These are phyloP conservation scores for Petrea volubilis DNA, from an alignment of 257 asterid species.

Conservation along the genomic window DNA sequence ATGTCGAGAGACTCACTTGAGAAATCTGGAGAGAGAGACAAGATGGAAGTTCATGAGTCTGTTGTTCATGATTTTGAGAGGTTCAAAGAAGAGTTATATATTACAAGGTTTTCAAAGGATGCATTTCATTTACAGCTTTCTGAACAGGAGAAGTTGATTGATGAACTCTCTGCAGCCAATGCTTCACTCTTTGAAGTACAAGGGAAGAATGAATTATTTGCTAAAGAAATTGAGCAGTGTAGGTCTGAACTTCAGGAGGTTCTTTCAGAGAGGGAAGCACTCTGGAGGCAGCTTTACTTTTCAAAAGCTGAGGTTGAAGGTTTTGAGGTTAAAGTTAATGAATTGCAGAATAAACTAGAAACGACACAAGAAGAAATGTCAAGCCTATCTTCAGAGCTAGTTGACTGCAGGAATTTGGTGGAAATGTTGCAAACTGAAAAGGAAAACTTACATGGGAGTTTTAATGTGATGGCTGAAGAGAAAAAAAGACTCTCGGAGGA, in stretches of 20 bases:
- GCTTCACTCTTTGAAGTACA: slow-evolving; percentile 52
- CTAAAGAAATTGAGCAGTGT: slow-evolving; percentile 54
- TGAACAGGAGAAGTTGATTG: slow-evolving; percentile 57
- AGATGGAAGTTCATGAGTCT: slow-evolving; percentile 26
- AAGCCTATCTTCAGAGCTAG: slow-evolving; percentile 60
- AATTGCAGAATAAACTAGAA: slow-evolving; percentile 65
- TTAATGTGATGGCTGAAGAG: slow-evolving; percentile 50
- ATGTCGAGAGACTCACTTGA: slow-evolving; percentile 44
- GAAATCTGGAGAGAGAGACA: slow-evolving; percentile 27
- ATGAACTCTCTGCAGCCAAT: slow-evolving; percentile 45
- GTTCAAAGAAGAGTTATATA: slow-evolving; percentile 78
- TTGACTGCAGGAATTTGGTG: slow-evolving; percentile 55
- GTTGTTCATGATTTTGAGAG: slow-evolving; percentile 51
- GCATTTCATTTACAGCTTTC: slow-evolving; percentile 56
- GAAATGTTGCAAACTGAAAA: slow-evolving; percentile 59
- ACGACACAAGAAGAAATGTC: slow-evolving; percentile 59
- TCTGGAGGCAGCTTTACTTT: slow-evolving; percentile 54
- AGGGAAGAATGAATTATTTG: slow-evolving; percentile 52
- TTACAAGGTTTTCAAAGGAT: slow-evolving; percentile 67
- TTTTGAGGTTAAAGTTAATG: slow-evolving; percentile 51
- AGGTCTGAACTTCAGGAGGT: slow-evolving; percentile 55
- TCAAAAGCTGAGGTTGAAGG: slow-evolving; percentile 64
- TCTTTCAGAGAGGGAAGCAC: slow-evolving; percentile 50
- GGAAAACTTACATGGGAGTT: slow-evolving; percentile 49
- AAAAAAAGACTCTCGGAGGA: slow-evolving; percentile 54